Evolutionary conservation across 495 filamentous ascomycete genomes (phyloP), one percentile per base, ranked within the genome.

Genomic region (Penicillium longicatenatum): DNA sequence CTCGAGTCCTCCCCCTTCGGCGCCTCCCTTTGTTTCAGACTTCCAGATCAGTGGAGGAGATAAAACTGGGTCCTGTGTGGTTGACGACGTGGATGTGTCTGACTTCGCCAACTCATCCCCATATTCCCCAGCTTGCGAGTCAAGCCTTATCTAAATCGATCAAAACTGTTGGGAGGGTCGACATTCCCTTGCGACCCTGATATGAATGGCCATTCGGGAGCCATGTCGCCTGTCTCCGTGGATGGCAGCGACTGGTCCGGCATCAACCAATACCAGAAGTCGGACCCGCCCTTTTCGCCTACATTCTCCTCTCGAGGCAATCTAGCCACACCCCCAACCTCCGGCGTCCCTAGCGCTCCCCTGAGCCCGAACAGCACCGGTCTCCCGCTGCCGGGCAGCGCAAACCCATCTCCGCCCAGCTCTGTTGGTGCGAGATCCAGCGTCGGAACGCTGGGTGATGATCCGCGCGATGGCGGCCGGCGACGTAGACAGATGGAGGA

Each of bases 211-310:
- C 79, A 76, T 61, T 74, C 79, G 63, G 84, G 82, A 70, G 88
- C 89, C 60, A 85, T 93, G 75, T 93, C 91, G 70, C 91, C 91
- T 69, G 86, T 90, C 70, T 93, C 91, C 70, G 85, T 86, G 66
- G 86, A 84, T 68, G 85, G 88, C 62, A 95, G 87, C 75, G 92
- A 96, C 74, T 96, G 91, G 92, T 92, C 91, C 21, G 88, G 86
- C 49, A 82, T 89, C 58, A 84, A 86, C 48, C 83, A 84, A 64
- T 93, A 95, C 68, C 82, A 87, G 47, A 79, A 79, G 59, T 77
- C 86, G 66, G 81, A 80, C 33, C 66, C 78, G 45, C 75, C 81
- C 26, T 82, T 82, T 54, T 82, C 82, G 47, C 80, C 85, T 26
- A 76, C 74, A 21, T 70, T 75, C 53, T 71, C 75, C 47, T 82